Conservation (phyloP, 2,329 filamentous ascomycete species). For the Didymella glomerata region DNA sequence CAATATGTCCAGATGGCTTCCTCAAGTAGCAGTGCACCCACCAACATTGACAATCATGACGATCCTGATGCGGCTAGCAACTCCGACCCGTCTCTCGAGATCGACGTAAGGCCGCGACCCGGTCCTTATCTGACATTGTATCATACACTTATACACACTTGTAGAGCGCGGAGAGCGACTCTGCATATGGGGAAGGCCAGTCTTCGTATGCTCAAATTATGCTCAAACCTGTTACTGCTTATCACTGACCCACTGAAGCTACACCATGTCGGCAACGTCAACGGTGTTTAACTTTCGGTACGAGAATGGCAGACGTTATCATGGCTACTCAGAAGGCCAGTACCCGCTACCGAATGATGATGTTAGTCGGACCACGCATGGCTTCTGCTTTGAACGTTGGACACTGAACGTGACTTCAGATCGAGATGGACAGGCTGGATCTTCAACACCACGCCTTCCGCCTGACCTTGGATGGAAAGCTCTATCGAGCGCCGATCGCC, state of each 20-base stretch:
- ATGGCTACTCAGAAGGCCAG: conserved; percentile 43
- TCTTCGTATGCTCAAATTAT: conserved; percentile 25
- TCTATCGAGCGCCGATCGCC: conserved; percentile 41
- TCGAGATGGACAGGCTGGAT: conserved; percentile 42
- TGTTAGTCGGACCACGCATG: conserved; percentile 19
- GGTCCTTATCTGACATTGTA: not conserved
- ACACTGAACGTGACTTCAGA: conserved; percentile 17
- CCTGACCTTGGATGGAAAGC: conserved; percentile 43
- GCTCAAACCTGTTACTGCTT: not conserved
- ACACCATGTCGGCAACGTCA: conserved; percentile 44
- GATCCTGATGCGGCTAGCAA: conserved; percentile 31
- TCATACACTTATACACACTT: conserved; percentile 1
- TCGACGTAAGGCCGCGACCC: conserved; percentile 30
- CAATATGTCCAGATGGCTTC: conserved; percentile 10
- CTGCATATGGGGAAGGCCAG: conserved; percentile 36
- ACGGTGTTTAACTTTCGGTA: conserved; percentile 44
- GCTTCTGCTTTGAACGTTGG: too few species aligned
- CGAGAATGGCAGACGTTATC: conserved; percentile 45
- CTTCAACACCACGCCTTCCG: conserved; percentile 48
- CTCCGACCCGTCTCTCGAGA: conserved; percentile 39
- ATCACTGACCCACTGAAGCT: conserved; percentile 20
- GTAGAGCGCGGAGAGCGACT: conserved; percentile 42
- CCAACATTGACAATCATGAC: not conserved
- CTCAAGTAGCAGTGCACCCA: not conserved
- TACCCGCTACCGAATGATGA: conserved; percentile 47